These are phyloP conservation scores for Leavenworthia alabamica DNA, from an alignment of 345 rosid genomes.

Conservation along the genomic window DNA sequence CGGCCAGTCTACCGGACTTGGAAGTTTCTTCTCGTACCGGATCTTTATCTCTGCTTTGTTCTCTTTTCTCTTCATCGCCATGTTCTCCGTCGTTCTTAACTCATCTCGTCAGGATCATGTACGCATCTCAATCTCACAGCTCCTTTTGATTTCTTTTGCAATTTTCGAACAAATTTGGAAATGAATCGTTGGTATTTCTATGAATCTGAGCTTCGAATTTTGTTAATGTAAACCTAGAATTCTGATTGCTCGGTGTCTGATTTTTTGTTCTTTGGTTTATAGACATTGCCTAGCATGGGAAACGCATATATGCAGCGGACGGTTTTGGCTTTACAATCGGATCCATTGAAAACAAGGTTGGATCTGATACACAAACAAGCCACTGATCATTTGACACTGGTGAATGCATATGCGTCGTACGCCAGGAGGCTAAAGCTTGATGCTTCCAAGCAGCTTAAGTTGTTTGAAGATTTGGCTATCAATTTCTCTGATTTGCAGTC, in stretches of 20 bases:
- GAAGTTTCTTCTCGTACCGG: constrained; percentile 66
- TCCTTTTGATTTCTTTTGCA: neutral
- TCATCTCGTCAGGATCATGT: constrained; percentile 50
- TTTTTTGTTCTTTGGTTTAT: constrained; percentile 4
- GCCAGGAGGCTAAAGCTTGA: constrained; percentile 95
- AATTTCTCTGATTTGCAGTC: constrained; percentile 55
- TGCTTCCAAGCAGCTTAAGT: constrained; percentile 60
- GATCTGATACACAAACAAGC: constrained; percentile 91
- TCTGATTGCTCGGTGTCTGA: neutral
- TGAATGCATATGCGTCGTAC: constrained; percentile 81
- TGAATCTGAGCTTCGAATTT: constrained; percentile 13
- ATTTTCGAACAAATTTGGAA: constrained; percentile 11
- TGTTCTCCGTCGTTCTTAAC: constrained; percentile 68
- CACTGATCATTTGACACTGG: constrained; percentile 66
- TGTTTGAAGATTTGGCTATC: constrained; percentile 64
- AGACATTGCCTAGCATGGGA: constrained; percentile 53
- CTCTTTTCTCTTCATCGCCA: constrained; percentile 67
- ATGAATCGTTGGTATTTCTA: neutral
- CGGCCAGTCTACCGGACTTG: constrained; percentile 39
- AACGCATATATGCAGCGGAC: constrained; percentile 64
- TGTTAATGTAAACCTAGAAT: neutral
- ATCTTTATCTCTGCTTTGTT: constrained; percentile 81
- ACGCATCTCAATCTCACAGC: constrained; percentile 23
- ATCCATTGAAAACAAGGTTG: constrained; percentile 71
- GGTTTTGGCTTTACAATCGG: constrained; percentile 64